Evolutionary conservation across 192 early-diverging fungal species (phyloP).

Genomic region (Umbelopsis isabellina): DNA sequence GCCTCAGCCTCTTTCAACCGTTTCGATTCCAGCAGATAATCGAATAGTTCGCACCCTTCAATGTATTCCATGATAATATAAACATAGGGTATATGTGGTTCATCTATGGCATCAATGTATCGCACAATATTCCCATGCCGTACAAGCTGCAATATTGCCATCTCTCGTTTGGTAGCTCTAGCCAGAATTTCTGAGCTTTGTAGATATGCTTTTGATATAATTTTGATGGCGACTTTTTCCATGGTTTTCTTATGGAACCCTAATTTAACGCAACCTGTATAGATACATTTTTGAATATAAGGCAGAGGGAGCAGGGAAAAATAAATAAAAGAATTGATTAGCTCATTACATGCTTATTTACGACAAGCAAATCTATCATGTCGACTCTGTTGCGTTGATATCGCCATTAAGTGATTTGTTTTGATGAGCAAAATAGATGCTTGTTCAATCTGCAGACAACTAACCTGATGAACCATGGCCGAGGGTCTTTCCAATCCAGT

Average conservation of each 20-base stretch:
- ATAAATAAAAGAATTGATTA: background rate
- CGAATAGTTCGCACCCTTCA: conserved; percentile 37
- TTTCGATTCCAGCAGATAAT: conserved; percentile 28
- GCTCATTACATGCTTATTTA: background rate
- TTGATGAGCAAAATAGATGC: background rate
- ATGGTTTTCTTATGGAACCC: conserved; percentile 38
- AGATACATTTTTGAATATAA: conserved; percentile 2
- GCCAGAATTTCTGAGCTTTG: conserved; percentile 24
- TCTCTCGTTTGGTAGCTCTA: conserved; percentile 33
- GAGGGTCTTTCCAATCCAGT: conserved; percentile 65
- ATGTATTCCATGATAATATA: conserved; percentile 43
- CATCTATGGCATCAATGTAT: conserved; percentile 31
- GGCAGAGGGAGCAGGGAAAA: background rate
- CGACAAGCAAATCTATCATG: background rate
- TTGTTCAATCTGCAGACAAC: background rate
- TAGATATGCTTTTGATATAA: conserved; percentile 34
- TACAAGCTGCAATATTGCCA: conserved; percentile 35
- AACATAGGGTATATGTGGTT: conserved; percentile 27
- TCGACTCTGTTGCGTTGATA: background rate
- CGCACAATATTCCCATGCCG: conserved; percentile 35
- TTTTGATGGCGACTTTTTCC: conserved; percentile 41
- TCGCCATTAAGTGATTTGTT: conserved; percentile 4
- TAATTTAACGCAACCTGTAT: conserved; percentile 38
- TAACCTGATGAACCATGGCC: conserved; percentile 68
- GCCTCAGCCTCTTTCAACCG: conserved; percentile 59